Conservation (phyloP, 306 rosid species). For the Calophaca sinica region DNA sequence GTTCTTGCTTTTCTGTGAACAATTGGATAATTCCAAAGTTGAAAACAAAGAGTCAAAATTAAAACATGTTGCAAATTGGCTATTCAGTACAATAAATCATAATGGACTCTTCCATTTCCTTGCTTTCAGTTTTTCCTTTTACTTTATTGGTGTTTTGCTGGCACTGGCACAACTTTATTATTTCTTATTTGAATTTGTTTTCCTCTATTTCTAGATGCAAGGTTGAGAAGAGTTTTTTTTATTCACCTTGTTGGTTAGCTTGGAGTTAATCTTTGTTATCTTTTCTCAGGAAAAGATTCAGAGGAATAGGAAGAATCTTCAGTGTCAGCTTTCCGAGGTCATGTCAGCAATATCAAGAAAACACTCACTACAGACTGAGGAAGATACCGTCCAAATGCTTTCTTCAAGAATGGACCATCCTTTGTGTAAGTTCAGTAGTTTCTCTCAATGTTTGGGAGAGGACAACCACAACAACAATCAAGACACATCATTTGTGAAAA, state of each 20-base stretch:
- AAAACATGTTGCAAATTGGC: neutral
- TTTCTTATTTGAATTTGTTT: slow-evolving; percentile 16
- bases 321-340: slow-evolving; percentile 38
- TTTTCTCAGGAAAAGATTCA: slow-evolving; percentile 63
- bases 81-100: neutral
- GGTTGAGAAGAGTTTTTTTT: slow-evolving; percentile 1
- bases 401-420: slow-evolving; percentile 62
- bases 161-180: neutral
- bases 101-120: neutral
- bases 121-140: neutral
- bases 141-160: neutral
- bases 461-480: slow-evolving; percentile 44
- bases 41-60: neutral
- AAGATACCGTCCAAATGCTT: slow-evolving; percentile 50
- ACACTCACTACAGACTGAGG: slow-evolving; percentile 20
- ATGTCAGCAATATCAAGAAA: slow-evolving; percentile 38
- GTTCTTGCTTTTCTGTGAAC: neutral
- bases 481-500: slow-evolving; percentile 41
- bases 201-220: neutral
- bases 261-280: slow-evolving; percentile 20
- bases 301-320: slow-evolving; percentile 59
- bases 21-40: neutral
- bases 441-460: slow-evolving; percentile 55
- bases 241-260: neutral
- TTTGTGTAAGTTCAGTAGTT: slow-evolving; percentile 51